Evolutionary conservation across 2,329 filamentous ascomycete species (phyloP).

Genomic region (Colletotrichum tofieldiae): DNA sequence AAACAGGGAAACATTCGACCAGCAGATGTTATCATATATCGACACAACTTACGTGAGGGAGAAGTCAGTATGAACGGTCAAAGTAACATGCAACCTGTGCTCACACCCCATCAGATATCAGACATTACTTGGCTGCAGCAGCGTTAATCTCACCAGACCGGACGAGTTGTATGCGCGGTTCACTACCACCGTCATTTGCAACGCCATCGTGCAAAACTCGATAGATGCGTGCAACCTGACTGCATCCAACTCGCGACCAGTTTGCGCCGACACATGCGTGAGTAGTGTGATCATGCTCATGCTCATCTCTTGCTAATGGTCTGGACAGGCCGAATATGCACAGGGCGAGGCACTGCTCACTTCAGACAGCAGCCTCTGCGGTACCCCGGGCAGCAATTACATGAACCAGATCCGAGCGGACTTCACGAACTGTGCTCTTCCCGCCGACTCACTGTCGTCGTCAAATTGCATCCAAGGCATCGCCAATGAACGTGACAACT

Average conservation of each 20-base stretch:
- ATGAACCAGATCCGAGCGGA: conserved; percentile 88
- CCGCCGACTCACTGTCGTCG: conserved; percentile 82
- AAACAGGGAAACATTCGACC: conserved; percentile 83
- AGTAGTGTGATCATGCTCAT: conserved; percentile 49
- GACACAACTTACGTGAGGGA: conserved; percentile 80
- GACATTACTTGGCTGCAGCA: conserved; percentile 83
- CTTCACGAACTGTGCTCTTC: conserved; percentile 90
- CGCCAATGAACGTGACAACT: conserved; percentile 87
- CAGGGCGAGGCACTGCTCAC: conserved; percentile 90
- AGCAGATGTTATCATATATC: conserved; percentile 80
- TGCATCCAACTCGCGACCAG: conserved; percentile 75
- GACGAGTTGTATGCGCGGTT: conserved; percentile 92
- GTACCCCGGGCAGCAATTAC: conserved; percentile 75
- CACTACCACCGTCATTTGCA: conserved; percentile 93
- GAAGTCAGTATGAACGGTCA: conserved; percentile 73
- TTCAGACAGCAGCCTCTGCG: conserved; percentile 81
- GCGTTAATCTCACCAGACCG: conserved; percentile 83
- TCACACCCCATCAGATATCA: conserved; percentile 76
- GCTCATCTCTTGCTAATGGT: conserved; percentile 47
- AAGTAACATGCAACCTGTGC: background rate
- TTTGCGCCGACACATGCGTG: conserved; percentile 93
- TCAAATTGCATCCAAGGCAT: conserved; percentile 82
- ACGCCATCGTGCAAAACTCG: conserved; percentile 93
- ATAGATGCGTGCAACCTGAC: conserved; percentile 78
- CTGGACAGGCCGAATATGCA: conserved; percentile 80